Percentiles rank a stretch among this genome's conserved stretches.
Conservation (phyloP, 169 alveolate genomes). For the Cystoisospora suis region DNA sequence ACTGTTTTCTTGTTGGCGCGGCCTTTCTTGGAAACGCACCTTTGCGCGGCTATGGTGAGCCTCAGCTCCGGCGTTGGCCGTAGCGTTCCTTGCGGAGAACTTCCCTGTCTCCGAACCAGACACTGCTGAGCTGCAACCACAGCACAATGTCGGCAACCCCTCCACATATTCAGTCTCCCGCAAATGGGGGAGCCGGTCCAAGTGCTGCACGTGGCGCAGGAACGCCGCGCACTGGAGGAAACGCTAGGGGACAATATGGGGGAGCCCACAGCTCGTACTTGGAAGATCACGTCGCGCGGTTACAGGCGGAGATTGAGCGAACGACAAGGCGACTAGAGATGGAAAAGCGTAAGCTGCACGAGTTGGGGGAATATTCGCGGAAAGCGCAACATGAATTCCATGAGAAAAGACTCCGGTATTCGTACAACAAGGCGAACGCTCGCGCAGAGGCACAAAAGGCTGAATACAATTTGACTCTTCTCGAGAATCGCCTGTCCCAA, state of each 20-base stretch:
- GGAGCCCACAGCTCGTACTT: constrained; percentile 4
- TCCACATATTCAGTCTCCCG: neutral
- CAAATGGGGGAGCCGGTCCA: neutral
- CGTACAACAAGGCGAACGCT: constrained; percentile 36
- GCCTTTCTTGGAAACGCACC: too few species aligned
- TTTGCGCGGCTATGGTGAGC: too few species aligned
- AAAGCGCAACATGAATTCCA: constrained; percentile 39
- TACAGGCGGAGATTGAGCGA: constrained; percentile 33
- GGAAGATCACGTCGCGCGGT: constrained; percentile 25
- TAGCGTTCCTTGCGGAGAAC: too few species aligned
- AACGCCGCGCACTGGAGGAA: neutral
- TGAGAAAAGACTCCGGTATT: constrained; percentile 37
- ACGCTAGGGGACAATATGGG: neutral
- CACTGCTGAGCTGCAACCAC: too few species aligned
- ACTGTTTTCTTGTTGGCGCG: too few species aligned
- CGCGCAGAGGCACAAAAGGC: constrained; percentile 24
- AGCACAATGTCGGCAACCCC: too few species aligned
- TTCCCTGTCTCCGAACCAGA: too few species aligned
- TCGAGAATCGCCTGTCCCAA: constrained; percentile 39
- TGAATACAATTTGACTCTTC: constrained; percentile 3
- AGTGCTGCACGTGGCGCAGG: neutral
- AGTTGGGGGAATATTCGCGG: constrained; percentile 7
- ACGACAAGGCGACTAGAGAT: constrained; percentile 39
- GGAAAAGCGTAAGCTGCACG: constrained; percentile 42
- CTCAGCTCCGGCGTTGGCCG: too few species aligned